These are phyloP conservation scores for Rauvolfia tetraphylla DNA, from an alignment of 257 asterid species.

Conservation along the genomic window DNA sequence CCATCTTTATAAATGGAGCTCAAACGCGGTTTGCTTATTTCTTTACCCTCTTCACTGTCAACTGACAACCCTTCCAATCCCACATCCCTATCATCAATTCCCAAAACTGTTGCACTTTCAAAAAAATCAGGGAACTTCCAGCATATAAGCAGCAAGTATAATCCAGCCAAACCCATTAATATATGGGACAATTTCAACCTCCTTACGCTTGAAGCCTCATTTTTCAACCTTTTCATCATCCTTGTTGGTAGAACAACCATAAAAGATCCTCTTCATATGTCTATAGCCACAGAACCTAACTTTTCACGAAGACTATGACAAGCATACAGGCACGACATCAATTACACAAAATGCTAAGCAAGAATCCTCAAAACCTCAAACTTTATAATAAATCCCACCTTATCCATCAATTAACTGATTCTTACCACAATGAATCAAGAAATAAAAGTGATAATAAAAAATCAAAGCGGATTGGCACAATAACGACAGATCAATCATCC, in stretches of 20 bases:
- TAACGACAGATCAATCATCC: not conserved
- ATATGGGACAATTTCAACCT: constrained; percentile 64
- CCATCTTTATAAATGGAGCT: constrained; percentile 42
- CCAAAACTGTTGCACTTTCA: constrained; percentile 53
- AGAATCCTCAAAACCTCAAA: not conserved
- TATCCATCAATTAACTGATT: not conserved
- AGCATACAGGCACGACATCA: not conserved
- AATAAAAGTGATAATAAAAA: not conserved
- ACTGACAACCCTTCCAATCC: constrained; percentile 36
- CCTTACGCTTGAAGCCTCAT: constrained; percentile 56
- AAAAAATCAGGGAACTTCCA: constrained; percentile 62
- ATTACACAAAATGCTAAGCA: not conserved
- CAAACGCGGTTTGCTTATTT: constrained; percentile 30
- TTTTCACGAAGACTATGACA: not conserved
- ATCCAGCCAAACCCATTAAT: constrained; percentile 57
- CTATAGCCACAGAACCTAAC: not conserved
- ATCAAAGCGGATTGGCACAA: not conserved
- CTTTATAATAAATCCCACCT: not conserved
- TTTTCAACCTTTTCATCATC: constrained; percentile 71
- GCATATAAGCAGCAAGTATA: constrained; percentile 65
- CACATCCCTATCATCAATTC: constrained; percentile 30
- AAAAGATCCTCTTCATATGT: constrained; percentile 5
- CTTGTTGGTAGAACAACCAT: not conserved
- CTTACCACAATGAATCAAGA: not conserved
- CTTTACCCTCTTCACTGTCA: constrained; percentile 34